These are phyloP conservation scores for Paecilomyces niveus DNA, from an alignment of 2,329 filamentous ascomycete species.

Conservation along the genomic window DNA sequence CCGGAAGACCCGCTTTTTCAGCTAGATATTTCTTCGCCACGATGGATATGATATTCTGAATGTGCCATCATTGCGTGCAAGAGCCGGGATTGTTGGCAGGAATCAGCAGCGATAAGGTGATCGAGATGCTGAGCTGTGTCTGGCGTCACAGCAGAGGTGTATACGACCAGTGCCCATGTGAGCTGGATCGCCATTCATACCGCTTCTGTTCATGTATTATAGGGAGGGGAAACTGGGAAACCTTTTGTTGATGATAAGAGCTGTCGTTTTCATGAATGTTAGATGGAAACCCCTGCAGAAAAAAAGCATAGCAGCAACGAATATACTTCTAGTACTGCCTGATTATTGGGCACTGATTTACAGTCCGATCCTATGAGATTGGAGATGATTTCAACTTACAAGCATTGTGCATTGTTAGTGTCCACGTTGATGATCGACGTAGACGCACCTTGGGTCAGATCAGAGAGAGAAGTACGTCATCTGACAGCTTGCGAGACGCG, in stretches of 20 bases:
- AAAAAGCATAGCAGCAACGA: background rate
- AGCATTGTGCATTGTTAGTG: background rate
- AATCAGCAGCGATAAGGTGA: background rate
- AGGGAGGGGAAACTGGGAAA: background rate
- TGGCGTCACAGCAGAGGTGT: background rate
- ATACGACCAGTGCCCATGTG: background rate
- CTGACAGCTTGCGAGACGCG: background rate
- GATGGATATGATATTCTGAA: background rate
- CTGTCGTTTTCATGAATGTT: background rate
- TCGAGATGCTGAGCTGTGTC: background rate
- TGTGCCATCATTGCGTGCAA: background rate
- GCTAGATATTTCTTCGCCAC: background rate
- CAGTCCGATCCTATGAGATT: background rate
- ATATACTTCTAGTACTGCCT: background rate
- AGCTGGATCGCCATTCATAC: background rate
- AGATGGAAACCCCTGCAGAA: background rate
- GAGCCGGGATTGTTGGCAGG: background rate
- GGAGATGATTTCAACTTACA: background rate
- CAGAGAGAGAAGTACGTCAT: background rate
- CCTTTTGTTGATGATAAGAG: background rate
- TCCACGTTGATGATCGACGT: background rate
- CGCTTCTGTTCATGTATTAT: background rate
- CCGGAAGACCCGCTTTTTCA: background rate
- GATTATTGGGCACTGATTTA: background rate
- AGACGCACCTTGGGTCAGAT: background rate